A percentile compares a stretch with the other conserved stretches of the same genome.
These are phyloP conservation scores for Chalciporus piperatus DNA, from an alignment of 768 basidiomycete genomes.

Conservation along the genomic window DNA sequence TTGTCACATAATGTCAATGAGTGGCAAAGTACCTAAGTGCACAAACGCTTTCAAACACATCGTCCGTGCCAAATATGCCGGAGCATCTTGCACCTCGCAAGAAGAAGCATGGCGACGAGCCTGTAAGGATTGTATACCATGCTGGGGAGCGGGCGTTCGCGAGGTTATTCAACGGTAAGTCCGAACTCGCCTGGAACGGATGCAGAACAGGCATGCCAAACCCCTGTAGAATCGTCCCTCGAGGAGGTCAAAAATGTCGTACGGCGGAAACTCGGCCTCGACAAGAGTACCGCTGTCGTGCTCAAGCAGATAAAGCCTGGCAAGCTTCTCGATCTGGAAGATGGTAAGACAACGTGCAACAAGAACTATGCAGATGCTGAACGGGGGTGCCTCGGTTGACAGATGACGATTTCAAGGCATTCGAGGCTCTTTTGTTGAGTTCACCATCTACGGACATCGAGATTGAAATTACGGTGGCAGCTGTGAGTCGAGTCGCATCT, in stretches of 20 bases:
- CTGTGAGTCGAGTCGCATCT: not conserved
- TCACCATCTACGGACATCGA: slow-evolving; percentile 38
- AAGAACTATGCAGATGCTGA: slow-evolving; percentile 1
- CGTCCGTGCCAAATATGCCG: not conserved
- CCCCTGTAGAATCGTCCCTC: too few species aligned
- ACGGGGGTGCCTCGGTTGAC: too few species aligned
- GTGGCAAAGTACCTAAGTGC: not conserved
- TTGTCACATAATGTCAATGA: too few species aligned
- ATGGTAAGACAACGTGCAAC: slow-evolving; percentile 44
- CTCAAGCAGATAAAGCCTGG: slow-evolving; percentile 55
- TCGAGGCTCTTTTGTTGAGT: slow-evolving; percentile 45
- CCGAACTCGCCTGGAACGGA: too few species aligned
- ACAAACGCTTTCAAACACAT: too few species aligned
- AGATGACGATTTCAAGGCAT: slow-evolving; percentile 84
- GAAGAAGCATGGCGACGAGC: not conserved
- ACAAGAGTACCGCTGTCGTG: slow-evolving; percentile 33
- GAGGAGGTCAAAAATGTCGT: too few species aligned
- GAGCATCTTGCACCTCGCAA: not conserved
- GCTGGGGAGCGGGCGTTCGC: slow-evolving; percentile 36
- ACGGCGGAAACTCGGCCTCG: slow-evolving; percentile 59
- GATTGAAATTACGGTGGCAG: slow-evolving; percentile 29
- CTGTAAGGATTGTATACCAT: slow-evolving; percentile 37
- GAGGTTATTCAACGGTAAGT: too few species aligned
- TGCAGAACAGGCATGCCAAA: not conserved
- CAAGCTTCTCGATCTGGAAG: slow-evolving; percentile 64